Evolutionary conservation across 805 yeast species (phyloP), one percentile per base, ranked within the genome.

Genomic region (Lachancea waltii): DNA sequence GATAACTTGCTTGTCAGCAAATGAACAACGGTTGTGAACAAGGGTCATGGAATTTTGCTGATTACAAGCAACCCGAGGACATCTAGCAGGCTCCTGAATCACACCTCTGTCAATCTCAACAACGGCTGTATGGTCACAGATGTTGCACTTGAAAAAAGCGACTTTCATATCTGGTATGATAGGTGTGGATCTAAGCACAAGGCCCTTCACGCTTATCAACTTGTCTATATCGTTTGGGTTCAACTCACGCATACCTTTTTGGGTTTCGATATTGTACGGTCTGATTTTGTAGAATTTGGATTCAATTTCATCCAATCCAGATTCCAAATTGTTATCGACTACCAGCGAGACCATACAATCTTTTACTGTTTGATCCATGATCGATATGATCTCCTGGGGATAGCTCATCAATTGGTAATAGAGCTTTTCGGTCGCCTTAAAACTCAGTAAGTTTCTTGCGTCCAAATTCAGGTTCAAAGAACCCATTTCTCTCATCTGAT

Each of bases 101-200:
- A 84, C 79, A 33, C 98, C 98, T 47, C 97, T 72, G 61, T 90
- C 97, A 50, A 90, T 86, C 56, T 86, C 95, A 13, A 89, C 95
- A 0, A 83, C 84, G 31, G 81, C 75, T 0, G 96, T 84, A 62
- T 92, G 97, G 48, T 84, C 90, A 65, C 98, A 92, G 15, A 92
- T 95, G 43, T 78, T 82, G 65, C 98, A 92, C 64, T 80, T 84
- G 75, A 92, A 92, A 54, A 90, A 90, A 0, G 97, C 97, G 33
- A 83, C 86, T 58, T 87, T 89, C 98, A 92, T 92, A 60, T 92
- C 98, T 9, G 98, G 98, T 35, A 92, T 85, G 25, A 92, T 78
- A 9, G 97, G 77, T 6, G 96, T 85, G 5, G 95, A 71, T 51
- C 98, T 73, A 36, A 92, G 67, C 0, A 87, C 94, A 30, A 92